A percentile compares a stretch with the other conserved stretches of the same genome.
Evolutionary conservation across 1,139 yeast genomes (phyloP).

Genomic region (Suzukiozyma palmioleophila): DNA sequence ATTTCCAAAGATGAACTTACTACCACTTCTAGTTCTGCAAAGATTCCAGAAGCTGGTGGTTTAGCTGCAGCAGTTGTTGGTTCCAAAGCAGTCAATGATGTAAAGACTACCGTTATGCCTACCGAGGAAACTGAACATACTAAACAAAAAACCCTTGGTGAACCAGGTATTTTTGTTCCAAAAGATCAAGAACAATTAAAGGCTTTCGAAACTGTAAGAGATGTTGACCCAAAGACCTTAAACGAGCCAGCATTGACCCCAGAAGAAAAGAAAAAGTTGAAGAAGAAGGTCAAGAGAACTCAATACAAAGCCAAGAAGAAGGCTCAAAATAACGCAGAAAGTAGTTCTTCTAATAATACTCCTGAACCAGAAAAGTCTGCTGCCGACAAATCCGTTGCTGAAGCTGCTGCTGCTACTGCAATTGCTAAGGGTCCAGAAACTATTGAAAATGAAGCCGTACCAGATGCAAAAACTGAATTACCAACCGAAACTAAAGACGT

Average conservation of each 20-base stretch:
- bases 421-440: constrained; percentile 8
- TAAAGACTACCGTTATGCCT: constrained; percentile 55
- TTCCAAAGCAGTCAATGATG: constrained; percentile 14
- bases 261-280: constrained; percentile 42
- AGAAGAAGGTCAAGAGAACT: constrained; percentile 46
- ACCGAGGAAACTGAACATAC: constrained; percentile 44
- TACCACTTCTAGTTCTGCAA: constrained; percentile 25
- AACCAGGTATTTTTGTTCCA: constrained; percentile 52
- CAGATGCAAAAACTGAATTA: not conserved
- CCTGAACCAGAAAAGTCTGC: constrained; percentile 4
- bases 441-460: constrained; percentile 6
- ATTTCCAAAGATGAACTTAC: constrained; percentile 41
- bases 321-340: constrained; percentile 19
- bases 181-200: constrained; percentile 34
- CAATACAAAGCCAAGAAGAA: constrained; percentile 45
- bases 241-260: constrained; percentile 34
- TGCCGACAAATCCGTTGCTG: constrained; percentile 5
- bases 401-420: constrained; percentile 7
- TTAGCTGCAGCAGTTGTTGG: constrained; percentile 16
- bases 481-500: not conserved
- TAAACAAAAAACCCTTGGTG: constrained; percentile 40
- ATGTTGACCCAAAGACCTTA: constrained; percentile 44
- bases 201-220: constrained; percentile 33
- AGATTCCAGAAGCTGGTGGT: constrained; percentile 59
- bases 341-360: constrained; percentile 12